phyloP scores from a whole-genome alignment of 768 basidiomycete species.

The Mycena polygramma region DNA sequence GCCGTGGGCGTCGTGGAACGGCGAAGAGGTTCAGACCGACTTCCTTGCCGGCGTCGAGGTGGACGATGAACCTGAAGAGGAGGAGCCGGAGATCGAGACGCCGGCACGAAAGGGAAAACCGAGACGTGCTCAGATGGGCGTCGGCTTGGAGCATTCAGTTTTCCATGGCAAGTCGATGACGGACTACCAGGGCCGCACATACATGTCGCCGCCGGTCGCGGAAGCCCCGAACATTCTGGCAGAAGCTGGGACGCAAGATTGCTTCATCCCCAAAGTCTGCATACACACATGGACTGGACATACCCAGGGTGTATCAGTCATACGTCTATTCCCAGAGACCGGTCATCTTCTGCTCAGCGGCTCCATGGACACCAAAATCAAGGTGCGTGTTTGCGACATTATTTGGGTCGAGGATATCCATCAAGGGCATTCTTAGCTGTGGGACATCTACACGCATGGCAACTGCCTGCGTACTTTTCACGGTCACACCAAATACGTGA shows the following conservation, averaged over 20 bases:
- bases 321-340: slow-evolving; percentile 92
- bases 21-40: slow-evolving; percentile 75
- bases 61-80: slow-evolving; percentile 72
- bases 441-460: slow-evolving; percentile 98
- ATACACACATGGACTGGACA: slow-evolving; percentile 99
- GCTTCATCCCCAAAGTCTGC: slow-evolving; percentile 95
- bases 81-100: slow-evolving; percentile 70
- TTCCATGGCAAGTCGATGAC: slow-evolving; percentile 98
- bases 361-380: slow-evolving; percentile 99
- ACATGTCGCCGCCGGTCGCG: slow-evolving; percentile 93
- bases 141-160: slow-evolving; percentile 87
- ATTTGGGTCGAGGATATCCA: not conserved
- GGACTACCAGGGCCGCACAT: slow-evolving; percentile 98
- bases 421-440: slow-evolving; percentile 68
- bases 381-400: slow-evolving; percentile 62
- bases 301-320: slow-evolving; percentile 94
- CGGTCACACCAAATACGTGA: slow-evolving; percentile 96
- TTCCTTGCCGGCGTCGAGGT: slow-evolving; percentile 77
- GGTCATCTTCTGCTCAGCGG: slow-evolving; percentile 95
- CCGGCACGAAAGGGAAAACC: slow-evolving; percentile 81
- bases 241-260: slow-evolving; percentile 88
- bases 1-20: slow-evolving; percentile 95
- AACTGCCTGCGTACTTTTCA: slow-evolving; percentile 98
- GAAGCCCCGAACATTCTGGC: slow-evolving; percentile 87
- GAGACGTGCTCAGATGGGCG: slow-evolving; percentile 76